phyloP scores from a whole-genome alignment of 2,329 filamentous ascomycete genomes.

The Cercospora sp. region DNA sequence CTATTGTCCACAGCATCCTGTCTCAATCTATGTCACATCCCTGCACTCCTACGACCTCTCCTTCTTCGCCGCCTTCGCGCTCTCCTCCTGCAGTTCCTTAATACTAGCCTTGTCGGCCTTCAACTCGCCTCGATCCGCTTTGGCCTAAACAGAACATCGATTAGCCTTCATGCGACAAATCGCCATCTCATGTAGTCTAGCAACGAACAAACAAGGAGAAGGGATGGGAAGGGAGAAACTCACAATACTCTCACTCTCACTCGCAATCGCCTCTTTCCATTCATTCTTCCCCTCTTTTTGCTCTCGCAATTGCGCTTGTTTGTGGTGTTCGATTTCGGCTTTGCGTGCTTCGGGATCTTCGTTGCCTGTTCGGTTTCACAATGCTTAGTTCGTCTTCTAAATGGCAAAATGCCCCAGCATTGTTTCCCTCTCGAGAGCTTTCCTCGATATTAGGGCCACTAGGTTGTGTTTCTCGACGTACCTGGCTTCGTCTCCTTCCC shows the following conservation, averaged over 20 bases:
- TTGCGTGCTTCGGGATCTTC: slow-evolving; percentile 42
- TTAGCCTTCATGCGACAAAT: too few species aligned
- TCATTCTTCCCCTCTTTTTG: slow-evolving; percentile 63
- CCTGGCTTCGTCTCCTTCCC: slow-evolving; percentile 49
- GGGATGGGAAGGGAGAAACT: too few species aligned
- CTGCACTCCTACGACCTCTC: slow-evolving; percentile 16
- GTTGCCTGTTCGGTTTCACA: not conserved
- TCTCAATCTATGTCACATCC: not conserved
- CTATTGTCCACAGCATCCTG: not conserved
- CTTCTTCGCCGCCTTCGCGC: slow-evolving; percentile 36
- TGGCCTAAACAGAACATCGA: slow-evolving; percentile 29
- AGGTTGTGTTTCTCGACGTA: too few species aligned
- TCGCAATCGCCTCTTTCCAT: slow-evolving; percentile 77
- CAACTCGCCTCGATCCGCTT: slow-evolving; percentile 41
- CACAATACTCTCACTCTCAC: slow-evolving; percentile 75
- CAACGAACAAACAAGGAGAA: too few species aligned
- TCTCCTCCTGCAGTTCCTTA: slow-evolving; percentile 39
- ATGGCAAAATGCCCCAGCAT: too few species aligned
- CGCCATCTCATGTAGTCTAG: too few species aligned
- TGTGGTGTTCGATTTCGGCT: slow-evolving; percentile 52
- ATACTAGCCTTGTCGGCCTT: slow-evolving; percentile 35
- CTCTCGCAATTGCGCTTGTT: slow-evolving; percentile 60
- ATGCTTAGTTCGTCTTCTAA: too few species aligned
- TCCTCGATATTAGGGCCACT: too few species aligned
- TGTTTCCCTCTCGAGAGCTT: too few species aligned